These are phyloP conservation scores for Cytospora paraplurivora DNA, from an alignment of 2,329 filamentous ascomycete species.

Conservation along the genomic window DNA sequence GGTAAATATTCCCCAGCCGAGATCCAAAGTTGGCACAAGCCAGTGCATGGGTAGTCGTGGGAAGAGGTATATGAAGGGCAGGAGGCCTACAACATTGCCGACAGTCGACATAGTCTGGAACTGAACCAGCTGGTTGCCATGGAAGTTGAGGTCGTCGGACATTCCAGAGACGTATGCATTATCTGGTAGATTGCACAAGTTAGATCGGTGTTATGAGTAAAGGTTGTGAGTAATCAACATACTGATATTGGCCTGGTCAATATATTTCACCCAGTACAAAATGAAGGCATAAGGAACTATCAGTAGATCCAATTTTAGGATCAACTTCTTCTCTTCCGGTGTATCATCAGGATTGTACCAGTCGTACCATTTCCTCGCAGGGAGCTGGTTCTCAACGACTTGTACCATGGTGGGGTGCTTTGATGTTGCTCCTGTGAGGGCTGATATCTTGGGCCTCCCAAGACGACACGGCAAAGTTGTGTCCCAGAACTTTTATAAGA, in stretches of 20 bases:
- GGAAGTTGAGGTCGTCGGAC: conserved; percentile 24
- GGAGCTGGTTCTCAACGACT: neutral
- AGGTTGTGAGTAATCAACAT: neutral
- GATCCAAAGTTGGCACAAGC: conserved; percentile 33
- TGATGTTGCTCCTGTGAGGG: neutral
- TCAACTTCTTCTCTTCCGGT: conserved; percentile 30
- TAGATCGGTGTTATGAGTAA: neutral
- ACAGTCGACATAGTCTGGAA: conserved; percentile 34
- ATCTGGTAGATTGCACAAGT: conserved; percentile 1
- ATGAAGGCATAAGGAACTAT: conserved; percentile 32
- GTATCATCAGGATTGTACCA: conserved; percentile 32
- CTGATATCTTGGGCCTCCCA: neutral
- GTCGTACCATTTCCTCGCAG: conserved; percentile 28
- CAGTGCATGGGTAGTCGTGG: conserved; percentile 35
- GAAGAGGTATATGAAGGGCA: conserved; percentile 35
- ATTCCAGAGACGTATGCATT: conserved; percentile 29
- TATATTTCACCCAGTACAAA: conserved; percentile 33
- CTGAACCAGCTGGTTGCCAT: conserved; percentile 30
- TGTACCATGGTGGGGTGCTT: neutral
- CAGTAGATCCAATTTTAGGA: conserved; percentile 30
- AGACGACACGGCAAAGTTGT: neutral
- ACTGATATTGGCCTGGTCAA: conserved; percentile 32
- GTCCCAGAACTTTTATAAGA: neutral
- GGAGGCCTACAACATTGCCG: conserved; percentile 33
- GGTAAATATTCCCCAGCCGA: conserved; percentile 34